Evolutionary conservation across 1,139 yeast species (phyloP), one percentile per base, ranked within the genome.

Genomic region (Nakaseomyces nivariensis): DNA sequence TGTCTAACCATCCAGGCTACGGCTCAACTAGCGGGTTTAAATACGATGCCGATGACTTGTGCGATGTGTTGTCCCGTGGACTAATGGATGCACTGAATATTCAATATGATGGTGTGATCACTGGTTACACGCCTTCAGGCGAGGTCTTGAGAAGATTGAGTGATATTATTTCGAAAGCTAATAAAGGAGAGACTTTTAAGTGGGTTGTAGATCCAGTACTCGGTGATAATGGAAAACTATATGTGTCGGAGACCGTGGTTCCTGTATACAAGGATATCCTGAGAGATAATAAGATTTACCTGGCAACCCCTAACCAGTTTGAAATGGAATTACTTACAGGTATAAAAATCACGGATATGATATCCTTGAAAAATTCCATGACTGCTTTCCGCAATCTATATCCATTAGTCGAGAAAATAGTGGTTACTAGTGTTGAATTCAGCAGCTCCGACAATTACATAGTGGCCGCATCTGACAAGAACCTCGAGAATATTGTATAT

Each of bases 181-280:
- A 49, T 13, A 40, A 62, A 38, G 53, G 53, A 3, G 52, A 49
- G 1, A 50, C 51, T 4, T 52, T 61, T 5, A 58, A 71, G 46
- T 85, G 94, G 82, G 71, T 89, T 10, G 66, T 89, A 54, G 98
- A 92, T 63, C 97, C 98, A 0, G 97, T 92, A 2, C 76, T 92
- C 75, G 98, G 98, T 11, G 98, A 92, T 66, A 82, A 87, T 57
- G 96, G 95, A 2, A 76, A 75, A 52, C 65, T 90, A 29, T 92
- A 92, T 61, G 97, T 92, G 9, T 77, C 81, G 44, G 76, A 80
- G 54, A 77, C 78, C 24, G 85, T 88, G 48, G 74, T 90, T 0
- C 78, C 80, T 0, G 76, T 78, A 1, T 90, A 90, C 63, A 74
- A 75, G 60, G 59, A 69, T n/a, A 70, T 85, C 3, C 66, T 90